A percentile compares a stretch with the other conserved stretches of the same genome.
phyloP scores from a whole-genome alignment of 202 grass and related monocot species.

The Elaeis oleifera region DNA sequence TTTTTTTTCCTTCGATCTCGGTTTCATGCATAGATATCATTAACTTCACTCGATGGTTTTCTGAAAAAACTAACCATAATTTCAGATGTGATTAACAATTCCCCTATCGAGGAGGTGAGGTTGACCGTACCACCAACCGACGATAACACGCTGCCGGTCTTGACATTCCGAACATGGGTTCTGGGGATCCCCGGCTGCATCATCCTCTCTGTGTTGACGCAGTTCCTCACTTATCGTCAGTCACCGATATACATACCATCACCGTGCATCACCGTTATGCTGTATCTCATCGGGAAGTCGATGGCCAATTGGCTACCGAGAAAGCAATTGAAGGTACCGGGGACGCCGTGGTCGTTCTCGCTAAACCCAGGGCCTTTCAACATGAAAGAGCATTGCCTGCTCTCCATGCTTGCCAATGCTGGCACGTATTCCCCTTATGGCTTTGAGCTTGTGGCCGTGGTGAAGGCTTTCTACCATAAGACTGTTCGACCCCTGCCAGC shows the following conservation, averaged over 20 bases:
- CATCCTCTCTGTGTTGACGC: conserved; percentile 40
- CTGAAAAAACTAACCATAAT: background rate
- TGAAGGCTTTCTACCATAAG: conserved; percentile 70
- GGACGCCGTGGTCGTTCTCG: conserved; percentile 56
- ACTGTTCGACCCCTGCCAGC: conserved; percentile 45
- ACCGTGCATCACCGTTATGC: conserved; percentile 51
- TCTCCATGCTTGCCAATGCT: conserved; percentile 75
- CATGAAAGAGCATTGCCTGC: conserved; percentile 83
- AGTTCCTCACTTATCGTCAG: conserved; percentile 35
- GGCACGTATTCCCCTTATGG: conserved; percentile 55
- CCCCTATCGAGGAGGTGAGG: conserved; percentile 72
- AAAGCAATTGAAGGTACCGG: conserved; percentile 23
- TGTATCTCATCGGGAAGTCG: conserved; percentile 50
- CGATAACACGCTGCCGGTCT: conserved; percentile 2
- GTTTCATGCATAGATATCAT: too few relatives aligned
- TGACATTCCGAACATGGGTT: conserved; percentile 61
- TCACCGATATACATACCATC: conserved; percentile 46
- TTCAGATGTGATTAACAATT: conserved; percentile 36
- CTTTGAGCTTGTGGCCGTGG: conserved; percentile 60
- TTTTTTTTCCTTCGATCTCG: too few relatives aligned
- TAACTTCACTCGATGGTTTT: too few relatives aligned
- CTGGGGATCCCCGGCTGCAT: conserved; percentile 54
- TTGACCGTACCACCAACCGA: conserved; percentile 62
- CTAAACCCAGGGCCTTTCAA: conserved; percentile 83
- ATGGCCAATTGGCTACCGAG: conserved; percentile 52